Base-by-base conservation (phyloP, 495 filamentous ascomycete genomes). In the Tirmania nivea region DNA sequence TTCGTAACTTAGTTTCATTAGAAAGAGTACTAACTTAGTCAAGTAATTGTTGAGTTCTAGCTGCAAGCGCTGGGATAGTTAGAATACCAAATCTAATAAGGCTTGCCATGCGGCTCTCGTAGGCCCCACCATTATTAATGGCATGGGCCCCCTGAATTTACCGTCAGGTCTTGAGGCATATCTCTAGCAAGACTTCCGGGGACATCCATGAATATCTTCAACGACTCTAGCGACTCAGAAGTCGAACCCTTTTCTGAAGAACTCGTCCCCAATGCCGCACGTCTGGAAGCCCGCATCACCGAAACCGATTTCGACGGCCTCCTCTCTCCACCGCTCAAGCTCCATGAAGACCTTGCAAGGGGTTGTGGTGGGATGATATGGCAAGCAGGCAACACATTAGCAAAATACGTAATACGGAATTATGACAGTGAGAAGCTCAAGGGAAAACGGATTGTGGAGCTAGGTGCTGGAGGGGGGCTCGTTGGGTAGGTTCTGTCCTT, bases 361-460 rank as follows among this genome's bases (percentile, higher is more conserved):
- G 89, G 89, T 59, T 95, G 89, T 65, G 90, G 90, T 14, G 90
- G 90, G 1, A 81, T 86, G 63, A 70, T 92, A 12, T 96, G 90
- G 90, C 90, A 88, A 0, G 90, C 90, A 1, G 90, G 90, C 10
- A 82, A 87, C 77, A 78, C 87, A 2, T 68, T 97, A 25, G 76
- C 80, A 10, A 84, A 80, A 63, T 92, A 95, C 63, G 70, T 95
- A 69, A 70, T 97, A 36, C 72, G 77, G 50, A 53, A 51, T 25
- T 59, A 63, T 20, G 31, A 39, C 17, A 59, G 39, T 10, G 35
- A 55, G 25, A 34, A 17, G 34, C 45, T 60, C 10, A 56, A 31
- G 39, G 55, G 57, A 21, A 68, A 60, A 35, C 54, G 61, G 66
- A 95, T 90, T 65, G 70, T 95, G 63, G 90, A 96, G 68, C 72